A percentile compares a stretch with the other conserved stretches of the same genome.
These are phyloP conservation scores for Pilobolus umbonatus DNA, from an alignment of 192 early-diverging fungal genomes.

Conservation along the genomic window DNA sequence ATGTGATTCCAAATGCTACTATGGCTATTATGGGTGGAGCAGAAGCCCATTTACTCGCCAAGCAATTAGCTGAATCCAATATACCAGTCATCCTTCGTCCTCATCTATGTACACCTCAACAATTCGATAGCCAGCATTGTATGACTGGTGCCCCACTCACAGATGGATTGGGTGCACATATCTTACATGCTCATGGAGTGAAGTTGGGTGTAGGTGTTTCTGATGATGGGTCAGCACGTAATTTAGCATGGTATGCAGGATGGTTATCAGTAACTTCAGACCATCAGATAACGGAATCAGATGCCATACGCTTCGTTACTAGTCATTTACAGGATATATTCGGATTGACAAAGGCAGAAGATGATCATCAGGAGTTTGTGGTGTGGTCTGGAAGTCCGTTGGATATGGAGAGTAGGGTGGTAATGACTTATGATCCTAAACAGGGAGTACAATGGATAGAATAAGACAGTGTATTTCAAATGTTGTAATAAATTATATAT, in stretches of 20 bases:
- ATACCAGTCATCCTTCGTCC: constrained; percentile 65
- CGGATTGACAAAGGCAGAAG: constrained; percentile 32
- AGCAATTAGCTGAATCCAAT: constrained; percentile 44
- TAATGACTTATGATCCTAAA: constrained; percentile 17
- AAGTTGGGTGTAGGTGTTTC: constrained; percentile 50
- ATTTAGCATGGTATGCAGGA: constrained; percentile 75
- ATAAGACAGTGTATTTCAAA: too few relatives aligned
- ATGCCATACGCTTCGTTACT: constrained; percentile 66
- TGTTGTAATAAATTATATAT: too few relatives aligned
- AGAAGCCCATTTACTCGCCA: constrained; percentile 63
- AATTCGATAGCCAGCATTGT: constrained; percentile 59
- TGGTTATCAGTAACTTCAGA: constrained; percentile 49
- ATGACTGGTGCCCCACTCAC: constrained; percentile 49
- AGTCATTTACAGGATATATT: constrained; percentile 68
- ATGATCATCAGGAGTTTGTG: constrained; percentile 42
- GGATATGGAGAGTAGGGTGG: constrained; percentile 43
- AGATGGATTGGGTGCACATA: constrained; percentile 45
- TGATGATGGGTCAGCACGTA: constrained; percentile 51
- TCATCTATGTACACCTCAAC: constrained; percentile 55
- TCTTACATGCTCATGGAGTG: constrained; percentile 55
- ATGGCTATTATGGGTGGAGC: constrained; percentile 60
- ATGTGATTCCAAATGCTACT: constrained; percentile 37
- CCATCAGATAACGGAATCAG: constrained; percentile 42
- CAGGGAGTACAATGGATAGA: constrained; percentile 6
- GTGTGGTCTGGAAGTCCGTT: constrained; percentile 62